Base-by-base conservation (phyloP, 257 asterid genomes). In the Plantago major region DNA sequence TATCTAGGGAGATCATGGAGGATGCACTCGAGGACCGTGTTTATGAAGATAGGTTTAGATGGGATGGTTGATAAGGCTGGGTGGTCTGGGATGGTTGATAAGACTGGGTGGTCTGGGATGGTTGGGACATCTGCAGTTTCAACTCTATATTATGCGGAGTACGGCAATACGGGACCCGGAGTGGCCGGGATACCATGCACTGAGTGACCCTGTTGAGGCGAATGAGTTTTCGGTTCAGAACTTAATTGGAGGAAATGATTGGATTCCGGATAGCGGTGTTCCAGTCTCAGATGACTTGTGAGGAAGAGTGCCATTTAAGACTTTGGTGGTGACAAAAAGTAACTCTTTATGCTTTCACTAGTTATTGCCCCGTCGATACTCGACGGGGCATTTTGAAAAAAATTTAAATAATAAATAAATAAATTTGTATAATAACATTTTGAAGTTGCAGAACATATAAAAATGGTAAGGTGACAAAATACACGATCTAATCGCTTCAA, bases 1-100 rank as follows among this genome's bases (percentile, higher is more conserved):
- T 82, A 79, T 63, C 67, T 82, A 9, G 89, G 86, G n/a, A 78
- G 89, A 7, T 86, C 89, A 0, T 82, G 89, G 89, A 77, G 46
- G 58, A 68, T 55, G 26, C 77, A 75, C 65, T 82, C 86, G 0
- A 66, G 86, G 54, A 82, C 89, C 1, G 89, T 79, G 43, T 57
- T 65, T 40, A 67, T 82, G 46, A 57, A 64, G 10, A 52, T 79
- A 0, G 46, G 70, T 19, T 72, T 82, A 7, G 77, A 67, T 0
- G 60, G 62, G 26, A 55, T 79, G 60, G 71, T 82, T 3, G 67
- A 73, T 3, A 82, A 84, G 0, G 78, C 77, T 0, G 86, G 89
- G 9, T 82, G 79, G 78, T 56, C 64, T 56, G 82, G 77, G 30
- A n/a, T n/a, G n/a, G n/a, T n/a, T n/a, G n/a, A n/a, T n/a, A n/a